phyloP scores from a whole-genome alignment of 805 yeast species.

The Candida krabiensis region DNA sequence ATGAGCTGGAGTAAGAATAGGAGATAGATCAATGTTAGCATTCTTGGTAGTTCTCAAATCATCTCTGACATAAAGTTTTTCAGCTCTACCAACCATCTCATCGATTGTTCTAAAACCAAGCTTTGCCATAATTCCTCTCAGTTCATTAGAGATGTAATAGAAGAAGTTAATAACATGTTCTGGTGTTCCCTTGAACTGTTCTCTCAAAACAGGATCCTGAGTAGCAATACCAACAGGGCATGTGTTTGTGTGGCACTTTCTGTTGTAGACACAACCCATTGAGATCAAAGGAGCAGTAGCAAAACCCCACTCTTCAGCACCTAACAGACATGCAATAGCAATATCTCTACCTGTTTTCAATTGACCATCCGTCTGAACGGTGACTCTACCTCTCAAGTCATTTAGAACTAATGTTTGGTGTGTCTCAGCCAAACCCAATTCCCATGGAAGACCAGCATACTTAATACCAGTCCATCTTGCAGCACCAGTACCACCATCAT shows the following conservation, averaged over 20 bases:
- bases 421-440: slow-evolving; percentile 95
- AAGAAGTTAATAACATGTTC: slow-evolving; percentile 98
- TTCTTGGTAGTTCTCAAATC: slow-evolving; percentile 86
- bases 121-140: slow-evolving; percentile 89
- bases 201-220: slow-evolving; percentile 91
- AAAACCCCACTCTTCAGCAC: slow-evolving; percentile 98
- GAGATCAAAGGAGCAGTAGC: slow-evolving; percentile 97
- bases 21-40: slow-evolving; percentile 86
- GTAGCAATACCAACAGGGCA: slow-evolving; percentile 99
- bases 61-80: slow-evolving; percentile 81
- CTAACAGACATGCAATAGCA: slow-evolving; percentile 92
- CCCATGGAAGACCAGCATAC: slow-evolving; percentile 99
- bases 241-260: slow-evolving; percentile 89
- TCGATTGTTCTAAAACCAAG: slow-evolving; percentile 93
- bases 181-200: slow-evolving; percentile 93
- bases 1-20: slow-evolving; percentile 95
- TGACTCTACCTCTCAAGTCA: slow-evolving; percentile 93
- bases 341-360: slow-evolving; percentile 95
- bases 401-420: slow-evolving; percentile 96
- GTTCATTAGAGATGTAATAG: slow-evolving; percentile 90
- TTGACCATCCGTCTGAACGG: slow-evolving; percentile 98
- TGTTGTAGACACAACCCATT: slow-evolving; percentile 96
- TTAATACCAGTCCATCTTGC: slow-evolving; percentile 96
- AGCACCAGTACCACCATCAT: slow-evolving; percentile 99
- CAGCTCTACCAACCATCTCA: slow-evolving; percentile 98